These are phyloP conservation scores for Aspergillus ochraceus DNA, from an alignment of 2,329 filamentous ascomycete species.

Conservation along the genomic window DNA sequence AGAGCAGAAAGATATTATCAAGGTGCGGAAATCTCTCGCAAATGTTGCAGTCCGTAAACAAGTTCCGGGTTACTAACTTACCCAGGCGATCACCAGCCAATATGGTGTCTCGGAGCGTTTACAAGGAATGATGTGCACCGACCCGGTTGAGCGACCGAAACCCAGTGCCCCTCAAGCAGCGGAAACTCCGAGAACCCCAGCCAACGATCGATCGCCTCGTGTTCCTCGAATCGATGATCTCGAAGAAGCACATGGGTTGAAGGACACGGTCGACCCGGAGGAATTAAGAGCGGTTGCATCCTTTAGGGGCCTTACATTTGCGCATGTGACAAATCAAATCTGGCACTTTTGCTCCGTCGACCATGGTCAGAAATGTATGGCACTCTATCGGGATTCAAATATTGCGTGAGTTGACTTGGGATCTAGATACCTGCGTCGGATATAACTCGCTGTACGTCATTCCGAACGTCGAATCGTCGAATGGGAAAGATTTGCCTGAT, in stretches of 20 bases:
- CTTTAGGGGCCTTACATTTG: slow-evolving; percentile 48
- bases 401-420: slow-evolving; percentile 20
- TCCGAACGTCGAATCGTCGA: slow-evolving; percentile 47
- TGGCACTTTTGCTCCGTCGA: slow-evolving; percentile 76
- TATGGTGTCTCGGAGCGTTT: slow-evolving; percentile 71
- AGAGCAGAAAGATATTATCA: slow-evolving; percentile 57
- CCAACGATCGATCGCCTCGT: slow-evolving; percentile 9
- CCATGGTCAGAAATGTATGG: slow-evolving; percentile 62
- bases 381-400: background rate
- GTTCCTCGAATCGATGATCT: slow-evolving; percentile 26
- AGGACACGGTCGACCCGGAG: slow-evolving; percentile 22
- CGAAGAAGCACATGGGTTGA: slow-evolving; percentile 31
- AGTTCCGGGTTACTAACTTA: slow-evolving; percentile 6
- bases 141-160: slow-evolving; percentile 44
- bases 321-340: slow-evolving; percentile 66
- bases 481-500: slow-evolving; percentile 41
- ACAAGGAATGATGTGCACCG: slow-evolving; percentile 62
- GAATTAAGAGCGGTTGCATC: slow-evolving; percentile 24
- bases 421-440: slow-evolving; percentile 65
- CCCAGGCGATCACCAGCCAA: slow-evolving; percentile 53
- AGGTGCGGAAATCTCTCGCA: slow-evolving; percentile 26
- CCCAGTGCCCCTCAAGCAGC: slow-evolving; percentile 17
- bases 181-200: slow-evolving; percentile 11
- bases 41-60: background rate
- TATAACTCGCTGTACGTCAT: slow-evolving; percentile 59